Percentiles rank a stretch among this genome's conserved stretches.
Conservation (phyloP, 345 rosid genomes). For the Arabis hirsuta region DNA sequence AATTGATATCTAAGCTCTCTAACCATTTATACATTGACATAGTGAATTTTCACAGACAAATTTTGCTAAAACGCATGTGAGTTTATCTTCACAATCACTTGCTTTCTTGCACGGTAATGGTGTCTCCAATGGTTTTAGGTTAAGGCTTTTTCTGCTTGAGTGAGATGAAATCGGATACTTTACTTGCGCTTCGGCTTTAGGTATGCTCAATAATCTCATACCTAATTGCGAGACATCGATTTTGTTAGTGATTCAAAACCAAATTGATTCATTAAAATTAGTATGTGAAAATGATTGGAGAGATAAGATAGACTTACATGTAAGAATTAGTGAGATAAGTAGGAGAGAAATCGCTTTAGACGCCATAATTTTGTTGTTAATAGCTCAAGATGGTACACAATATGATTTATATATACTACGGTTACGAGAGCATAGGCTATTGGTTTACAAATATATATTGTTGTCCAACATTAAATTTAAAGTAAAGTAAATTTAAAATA, state of each 20-base stretch:
- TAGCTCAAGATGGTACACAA: constrained; percentile 1
- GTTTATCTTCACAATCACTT: constrained; percentile 34
- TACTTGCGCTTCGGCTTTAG: not conserved
- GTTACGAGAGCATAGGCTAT: not conserved
- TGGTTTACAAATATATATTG: not conserved
- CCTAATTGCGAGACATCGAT: constrained; percentile 18
- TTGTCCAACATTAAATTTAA: constrained; percentile 2
- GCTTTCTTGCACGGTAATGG: constrained; percentile 18
- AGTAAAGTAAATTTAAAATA: not conserved
- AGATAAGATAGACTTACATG: constrained; percentile 32
- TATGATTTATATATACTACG: not conserved
- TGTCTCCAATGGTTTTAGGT: constrained; percentile 23
- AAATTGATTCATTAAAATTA: not conserved
- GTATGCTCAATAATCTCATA: constrained; percentile 6
- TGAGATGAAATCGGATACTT: not conserved
- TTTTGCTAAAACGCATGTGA: constrained; percentile 27
- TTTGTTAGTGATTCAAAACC: not conserved
- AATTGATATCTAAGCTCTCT: not conserved
- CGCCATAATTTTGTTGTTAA: constrained; percentile 28
- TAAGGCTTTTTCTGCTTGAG: constrained; percentile 16
- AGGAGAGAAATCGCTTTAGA: constrained; percentile 21
- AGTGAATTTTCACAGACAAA: constrained; percentile 18
- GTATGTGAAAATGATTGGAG: not conserved
- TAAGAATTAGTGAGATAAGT: constrained; percentile 21
- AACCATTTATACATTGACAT: constrained; percentile 19